These are phyloP conservation scores for Leccinum angustisporum DNA, from an alignment of 1,284 basidiomycete species.

Conservation along the genomic window DNA sequence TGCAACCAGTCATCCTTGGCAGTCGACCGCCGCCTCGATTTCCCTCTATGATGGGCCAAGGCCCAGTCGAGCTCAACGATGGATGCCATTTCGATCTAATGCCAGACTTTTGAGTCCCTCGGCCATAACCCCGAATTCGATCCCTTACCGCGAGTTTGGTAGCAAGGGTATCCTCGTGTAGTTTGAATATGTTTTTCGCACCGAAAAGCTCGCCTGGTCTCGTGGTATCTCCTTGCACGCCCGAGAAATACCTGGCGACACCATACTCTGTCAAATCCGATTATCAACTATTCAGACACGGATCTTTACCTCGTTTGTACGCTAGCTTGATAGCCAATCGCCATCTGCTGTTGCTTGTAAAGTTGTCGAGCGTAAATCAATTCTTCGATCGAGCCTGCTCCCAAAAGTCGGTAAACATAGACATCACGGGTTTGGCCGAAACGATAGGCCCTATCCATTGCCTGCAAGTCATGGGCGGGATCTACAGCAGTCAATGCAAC, in stretches of 20 bases:
- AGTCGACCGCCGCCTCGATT: constrained; percentile 40
- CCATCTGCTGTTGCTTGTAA: constrained; percentile 89
- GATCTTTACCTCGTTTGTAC: constrained; percentile 64
- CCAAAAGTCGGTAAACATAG: constrained; percentile 79
- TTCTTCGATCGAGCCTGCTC: constrained; percentile 85
- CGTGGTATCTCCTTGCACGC: constrained; percentile 72
- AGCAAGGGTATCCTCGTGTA: constrained; percentile 71
- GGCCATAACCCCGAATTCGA: not conserved
- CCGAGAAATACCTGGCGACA: constrained; percentile 67
- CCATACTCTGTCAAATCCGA: not conserved
- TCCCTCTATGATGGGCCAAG: constrained; percentile 59
- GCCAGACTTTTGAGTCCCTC: not conserved
- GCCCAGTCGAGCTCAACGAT: constrained; percentile 77
- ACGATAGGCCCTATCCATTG: constrained; percentile 87
- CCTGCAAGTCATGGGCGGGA: constrained; percentile 84
- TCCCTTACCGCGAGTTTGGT: constrained; percentile 67
- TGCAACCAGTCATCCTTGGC: constrained; percentile 41
- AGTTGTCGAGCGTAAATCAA: constrained; percentile 83
- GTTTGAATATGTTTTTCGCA: constrained; percentile 76
- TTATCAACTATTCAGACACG: not conserved
- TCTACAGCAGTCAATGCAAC: constrained; percentile 42
- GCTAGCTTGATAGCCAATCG: constrained; percentile 81
- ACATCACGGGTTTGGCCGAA: constrained; percentile 89
- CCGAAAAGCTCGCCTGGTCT: constrained; percentile 83
- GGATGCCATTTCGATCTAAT: constrained; percentile 73